Conservation (phyloP, 371 early-diverging fungal species). For the Circinella minor region DNA sequence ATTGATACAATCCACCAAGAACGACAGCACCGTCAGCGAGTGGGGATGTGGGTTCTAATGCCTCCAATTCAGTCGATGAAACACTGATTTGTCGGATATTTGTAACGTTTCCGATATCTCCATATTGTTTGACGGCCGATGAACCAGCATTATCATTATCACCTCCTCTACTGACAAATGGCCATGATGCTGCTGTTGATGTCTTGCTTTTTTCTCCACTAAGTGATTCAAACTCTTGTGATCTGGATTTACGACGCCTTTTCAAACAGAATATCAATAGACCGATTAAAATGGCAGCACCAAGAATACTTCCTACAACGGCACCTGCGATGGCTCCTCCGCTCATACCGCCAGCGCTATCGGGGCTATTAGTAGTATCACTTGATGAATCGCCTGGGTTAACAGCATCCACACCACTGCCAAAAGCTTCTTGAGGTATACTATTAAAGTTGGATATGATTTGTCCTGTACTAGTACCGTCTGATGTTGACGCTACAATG, state of each 20-base stretch:
- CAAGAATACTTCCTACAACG: slow-evolving; percentile 28
- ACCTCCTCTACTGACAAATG: background rate
- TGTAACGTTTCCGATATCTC: background rate
- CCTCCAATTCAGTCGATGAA: background rate
- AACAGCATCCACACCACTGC: background rate
- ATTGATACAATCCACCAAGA: background rate
- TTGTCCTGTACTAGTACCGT: too few relatives aligned
- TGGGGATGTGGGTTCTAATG: slow-evolving; percentile 3
- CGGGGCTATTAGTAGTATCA: background rate
- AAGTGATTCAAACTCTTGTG: slow-evolving; percentile 3
- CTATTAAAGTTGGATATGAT: too few relatives aligned
- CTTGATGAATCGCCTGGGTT: background rate
- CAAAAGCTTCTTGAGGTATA: too few relatives aligned
- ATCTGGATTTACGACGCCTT: slow-evolving; percentile 11
- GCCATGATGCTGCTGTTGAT: slow-evolving; percentile 2
- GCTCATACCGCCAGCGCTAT: background rate
- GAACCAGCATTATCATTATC: background rate
- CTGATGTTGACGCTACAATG: background rate
- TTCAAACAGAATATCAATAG: slow-evolving; percentile 16
- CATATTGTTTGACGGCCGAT: background rate
- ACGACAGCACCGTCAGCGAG: slow-evolving; percentile 3
- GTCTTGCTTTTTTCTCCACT: background rate
- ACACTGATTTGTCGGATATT: background rate
- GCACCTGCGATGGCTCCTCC: slow-evolving; percentile 29
- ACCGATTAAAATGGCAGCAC: slow-evolving; percentile 11